phyloP scores from a whole-genome alignment of 495 filamentous ascomycete species.

The Neurospora sp. region DNA sequence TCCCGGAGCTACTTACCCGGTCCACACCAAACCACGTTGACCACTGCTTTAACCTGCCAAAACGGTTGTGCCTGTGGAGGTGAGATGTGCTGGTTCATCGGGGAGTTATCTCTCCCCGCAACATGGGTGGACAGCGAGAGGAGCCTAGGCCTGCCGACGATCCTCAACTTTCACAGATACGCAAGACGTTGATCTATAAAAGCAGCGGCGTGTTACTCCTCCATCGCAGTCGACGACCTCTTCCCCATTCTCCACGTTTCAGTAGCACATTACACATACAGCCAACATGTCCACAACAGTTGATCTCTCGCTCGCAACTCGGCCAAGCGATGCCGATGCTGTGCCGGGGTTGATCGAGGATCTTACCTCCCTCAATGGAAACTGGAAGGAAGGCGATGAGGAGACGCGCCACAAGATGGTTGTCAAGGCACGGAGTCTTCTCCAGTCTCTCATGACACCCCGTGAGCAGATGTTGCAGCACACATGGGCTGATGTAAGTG shows the following conservation, averaged over 20 bases:
- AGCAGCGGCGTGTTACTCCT: not conserved
- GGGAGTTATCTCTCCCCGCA: not conserved
- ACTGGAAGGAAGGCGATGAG: conserved; percentile 1
- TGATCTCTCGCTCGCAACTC: conserved; percentile 9
- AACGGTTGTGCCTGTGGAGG: not conserved
- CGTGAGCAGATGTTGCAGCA: conserved; percentile 27
- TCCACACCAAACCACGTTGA: not conserved
- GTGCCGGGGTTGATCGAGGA: conserved; percentile 9
- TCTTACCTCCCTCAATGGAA: conserved; percentile 1
- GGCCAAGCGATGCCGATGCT: conserved; percentile 4
- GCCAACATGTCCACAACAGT: not conserved
- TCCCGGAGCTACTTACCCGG: not conserved
- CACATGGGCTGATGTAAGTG: conserved; percentile 20
- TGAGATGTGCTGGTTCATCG: not conserved
- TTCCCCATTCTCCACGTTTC: not conserved
- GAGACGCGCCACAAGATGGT: conserved; percentile 10
- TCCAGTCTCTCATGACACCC: conserved; percentile 24
- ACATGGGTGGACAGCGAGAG: not conserved
- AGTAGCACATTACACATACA: not conserved
- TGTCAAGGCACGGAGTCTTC: conserved; percentile 16
- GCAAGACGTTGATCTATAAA: not conserved
- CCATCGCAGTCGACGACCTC: not conserved
- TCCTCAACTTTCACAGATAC: not conserved
- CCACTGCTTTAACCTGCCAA: not conserved
- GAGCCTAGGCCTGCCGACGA: not conserved